Evolutionary conservation across 139 green algal genomes (phyloP), one percentile per base, ranked within the genome.

Genomic region (Micractinium conductrix): DNA sequence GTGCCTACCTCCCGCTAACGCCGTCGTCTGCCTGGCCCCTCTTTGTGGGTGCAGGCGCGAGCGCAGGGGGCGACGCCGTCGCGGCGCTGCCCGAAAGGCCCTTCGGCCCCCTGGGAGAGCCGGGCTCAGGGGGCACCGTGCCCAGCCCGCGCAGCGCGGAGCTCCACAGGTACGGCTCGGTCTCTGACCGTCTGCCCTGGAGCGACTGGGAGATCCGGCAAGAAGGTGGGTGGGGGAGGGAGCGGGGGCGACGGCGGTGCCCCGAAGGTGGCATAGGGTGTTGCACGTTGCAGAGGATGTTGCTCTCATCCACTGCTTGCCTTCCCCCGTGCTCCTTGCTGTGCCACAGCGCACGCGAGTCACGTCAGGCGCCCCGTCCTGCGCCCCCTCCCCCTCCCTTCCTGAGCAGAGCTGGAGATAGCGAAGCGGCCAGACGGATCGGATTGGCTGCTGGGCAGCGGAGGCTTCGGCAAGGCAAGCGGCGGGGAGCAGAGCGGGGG

Each of bases 381-480:
- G 2, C 24, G 8, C 53, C 26, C 53, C 53, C 53, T 62, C 48
- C 48, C 48, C 48, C 16, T 16, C 16, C 48, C 48, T 16, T 58
- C 16, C 48, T 58, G 16, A 58, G 83, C 73, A 83, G 83, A 87
- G 74, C 28, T 88, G 9, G 50, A 80, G 24, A 81, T 88, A 10
- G n/a, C 44, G 28, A 68, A 69, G 76, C 80, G 86, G 0, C 80
- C 86, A 10, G 84, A 91, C 45, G 89, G 89, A 53, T 45, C 38
- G 0, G 69, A 88, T 2, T 91, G 86, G 86, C 45, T 84, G 84
- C 84, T 92, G 68, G 89, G 89, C 67, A 65, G 71, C 33, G 89
- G 89, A 24, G 84, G 83, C 1, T 88, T 86, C 37, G 89, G 83
- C 16, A 84, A 78, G 67, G 78, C 74, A 43, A 22, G 78, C 37